Evolutionary conservation across 2,329 filamentous ascomycete species (phyloP).

Genomic region (Drechslera avenae): DNA sequence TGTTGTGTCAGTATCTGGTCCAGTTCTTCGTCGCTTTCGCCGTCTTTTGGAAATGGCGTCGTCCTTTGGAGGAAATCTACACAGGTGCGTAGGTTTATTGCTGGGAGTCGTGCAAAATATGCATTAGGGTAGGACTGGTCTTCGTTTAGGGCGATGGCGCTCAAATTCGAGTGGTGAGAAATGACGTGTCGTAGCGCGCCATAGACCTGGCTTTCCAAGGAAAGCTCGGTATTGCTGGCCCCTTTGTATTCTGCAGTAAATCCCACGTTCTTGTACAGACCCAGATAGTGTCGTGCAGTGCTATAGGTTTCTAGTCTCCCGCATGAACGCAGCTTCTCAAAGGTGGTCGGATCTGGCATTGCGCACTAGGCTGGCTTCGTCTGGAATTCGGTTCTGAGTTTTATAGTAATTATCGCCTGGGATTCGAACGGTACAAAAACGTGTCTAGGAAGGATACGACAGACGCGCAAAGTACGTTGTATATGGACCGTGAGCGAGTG

Average conservation of each 20-base stretch:
- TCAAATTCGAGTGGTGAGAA: constrained; percentile 50
- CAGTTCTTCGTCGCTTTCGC: constrained; percentile 48
- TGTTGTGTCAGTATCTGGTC: constrained; percentile 50
- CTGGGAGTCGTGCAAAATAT: constrained; percentile 53
- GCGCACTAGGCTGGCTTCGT: not conserved
- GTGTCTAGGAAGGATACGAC: too few relatives aligned
- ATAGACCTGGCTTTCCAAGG: constrained; percentile 43
- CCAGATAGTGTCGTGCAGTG: constrained; percentile 50
- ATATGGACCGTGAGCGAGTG: not conserved
- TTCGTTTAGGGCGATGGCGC: constrained; percentile 51
- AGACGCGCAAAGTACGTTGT: not conserved
- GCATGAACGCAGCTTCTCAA: constrained; percentile 27
- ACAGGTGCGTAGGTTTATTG: constrained; percentile 49
- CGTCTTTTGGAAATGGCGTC: constrained; percentile 13
- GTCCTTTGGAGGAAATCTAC: constrained; percentile 42
- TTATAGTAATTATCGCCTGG: too few relatives aligned
- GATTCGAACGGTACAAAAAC: too few relatives aligned
- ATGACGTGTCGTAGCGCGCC: constrained; percentile 46
- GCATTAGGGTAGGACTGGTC: constrained; percentile 44
- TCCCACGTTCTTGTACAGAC: constrained; percentile 53
- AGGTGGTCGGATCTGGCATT: not conserved
- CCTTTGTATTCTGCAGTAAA: constrained; percentile 43
- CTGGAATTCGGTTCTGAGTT: too few relatives aligned
- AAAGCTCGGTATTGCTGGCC: not conserved
- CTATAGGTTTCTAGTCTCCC: constrained; percentile 53